These are phyloP conservation scores for Dioscorea zingiberensis DNA, from an alignment of 106 monocot species.

Conservation along the genomic window DNA sequence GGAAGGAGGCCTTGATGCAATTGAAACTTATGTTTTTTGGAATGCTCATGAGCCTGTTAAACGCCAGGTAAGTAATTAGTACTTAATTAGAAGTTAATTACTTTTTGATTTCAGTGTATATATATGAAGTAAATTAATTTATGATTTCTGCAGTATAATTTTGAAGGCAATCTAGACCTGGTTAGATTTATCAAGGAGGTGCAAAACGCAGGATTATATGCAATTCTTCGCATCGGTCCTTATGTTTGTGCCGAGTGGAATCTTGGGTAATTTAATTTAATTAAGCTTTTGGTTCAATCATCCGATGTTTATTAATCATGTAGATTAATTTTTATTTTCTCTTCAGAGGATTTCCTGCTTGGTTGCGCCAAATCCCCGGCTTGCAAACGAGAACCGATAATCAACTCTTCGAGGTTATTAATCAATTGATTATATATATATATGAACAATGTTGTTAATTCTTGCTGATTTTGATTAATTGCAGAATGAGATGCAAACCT, in stretches of 20 bases:
- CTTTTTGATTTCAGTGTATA: neutral
- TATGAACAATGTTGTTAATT: neutral
- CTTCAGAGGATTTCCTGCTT: constrained; percentile 27
- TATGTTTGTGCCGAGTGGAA: constrained; percentile 30
- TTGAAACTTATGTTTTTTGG: constrained; percentile 44
- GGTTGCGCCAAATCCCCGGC: constrained; percentile 16
- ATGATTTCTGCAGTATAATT: constrained; percentile 13
- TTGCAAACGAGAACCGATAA: constrained; percentile 24
- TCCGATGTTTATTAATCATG: too few relatives aligned
- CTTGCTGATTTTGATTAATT: neutral
- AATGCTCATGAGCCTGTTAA: constrained; percentile 30
- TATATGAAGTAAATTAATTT: neutral
- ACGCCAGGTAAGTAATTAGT: constrained; percentile 12
- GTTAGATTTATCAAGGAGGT: constrained; percentile 23
- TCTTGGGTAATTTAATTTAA: constrained; percentile 14
- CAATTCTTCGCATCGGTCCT: constrained; percentile 25
- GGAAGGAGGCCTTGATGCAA: constrained; percentile 34
- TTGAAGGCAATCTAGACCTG: constrained; percentile 18
- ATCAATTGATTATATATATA: neutral
- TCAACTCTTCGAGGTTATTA: constrained; percentile 14
- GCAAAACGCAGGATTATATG: constrained; percentile 22
- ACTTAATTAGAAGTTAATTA: too few relatives aligned
- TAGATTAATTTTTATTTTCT: neutral
- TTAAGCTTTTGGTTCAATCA: too few relatives aligned
- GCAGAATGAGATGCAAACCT: constrained; percentile 32